Evolutionary conservation across 2,329 filamentous ascomycete species (phyloP).

Genomic region (Aphanoascus verrucosus): DNA sequence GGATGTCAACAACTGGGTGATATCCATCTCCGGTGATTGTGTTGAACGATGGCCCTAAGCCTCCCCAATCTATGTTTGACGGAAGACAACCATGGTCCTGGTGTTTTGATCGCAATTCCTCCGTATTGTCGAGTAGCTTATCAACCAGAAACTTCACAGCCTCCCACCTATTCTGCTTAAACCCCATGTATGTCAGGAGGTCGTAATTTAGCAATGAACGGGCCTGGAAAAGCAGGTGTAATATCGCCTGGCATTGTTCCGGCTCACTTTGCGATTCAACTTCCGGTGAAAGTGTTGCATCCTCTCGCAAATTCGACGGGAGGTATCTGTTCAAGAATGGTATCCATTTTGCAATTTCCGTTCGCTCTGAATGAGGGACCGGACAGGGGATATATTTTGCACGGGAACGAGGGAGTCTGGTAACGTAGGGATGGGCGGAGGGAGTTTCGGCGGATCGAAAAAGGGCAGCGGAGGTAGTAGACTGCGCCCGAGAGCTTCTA

Average conservation of each 20-base stretch:
- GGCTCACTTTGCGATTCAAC: conserved; percentile 15
- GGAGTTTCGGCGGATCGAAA: neutral
- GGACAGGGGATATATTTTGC: conserved; percentile 15
- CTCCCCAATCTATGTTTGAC: conserved; percentile 25
- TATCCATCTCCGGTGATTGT: conserved; percentile 20
- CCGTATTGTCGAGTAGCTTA: conserved; percentile 30
- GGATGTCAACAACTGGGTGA: neutral
- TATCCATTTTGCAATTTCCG: conserved; percentile 27
- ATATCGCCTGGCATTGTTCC: conserved; percentile 23
- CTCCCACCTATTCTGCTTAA: conserved; percentile 32
- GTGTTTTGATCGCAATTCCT: conserved; percentile 19
- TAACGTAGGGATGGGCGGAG: conserved; percentile 4
- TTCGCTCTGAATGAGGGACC: conserved; percentile 17
- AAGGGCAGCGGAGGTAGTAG: neutral
- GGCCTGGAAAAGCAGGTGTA: conserved; percentile 25
- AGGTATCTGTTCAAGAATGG: conserved; percentile 27
- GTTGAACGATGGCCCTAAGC: conserved; percentile 22
- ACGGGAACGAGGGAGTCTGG: conserved; percentile 2
- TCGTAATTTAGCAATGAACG: conserved; percentile 24
- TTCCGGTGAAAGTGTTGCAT: neutral
- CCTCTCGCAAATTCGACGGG: conserved; percentile 16
- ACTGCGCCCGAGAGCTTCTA: neutral
- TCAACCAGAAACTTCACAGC: conserved; percentile 31
- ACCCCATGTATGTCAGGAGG: conserved; percentile 32
- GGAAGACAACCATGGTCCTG: conserved; percentile 17